Evolutionary conservation across 352 stramenopile genomes (phyloP).

Genomic region (Discostella stelligera): DNA sequence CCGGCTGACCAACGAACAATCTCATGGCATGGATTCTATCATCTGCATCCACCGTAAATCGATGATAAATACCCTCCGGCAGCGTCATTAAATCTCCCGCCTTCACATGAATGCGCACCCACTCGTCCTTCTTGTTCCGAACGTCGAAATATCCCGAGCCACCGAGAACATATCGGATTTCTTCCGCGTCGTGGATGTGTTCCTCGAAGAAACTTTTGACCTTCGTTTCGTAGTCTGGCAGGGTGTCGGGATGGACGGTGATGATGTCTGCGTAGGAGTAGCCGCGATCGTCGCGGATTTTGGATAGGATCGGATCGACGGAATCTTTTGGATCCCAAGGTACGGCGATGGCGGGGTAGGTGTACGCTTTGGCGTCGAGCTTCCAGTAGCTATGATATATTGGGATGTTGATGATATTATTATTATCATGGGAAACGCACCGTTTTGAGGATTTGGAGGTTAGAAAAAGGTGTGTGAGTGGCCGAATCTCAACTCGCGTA

Average conservation of each 20-base stretch:
- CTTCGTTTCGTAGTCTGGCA: slow-evolving; percentile 67
- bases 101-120: slow-evolving; percentile 78
- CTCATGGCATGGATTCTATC: slow-evolving; percentile 80
- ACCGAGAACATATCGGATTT: slow-evolving; percentile 80
- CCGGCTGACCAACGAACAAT: slow-evolving; percentile 75
- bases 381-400: slow-evolving; percentile 65
- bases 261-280: slow-evolving; percentile 82
- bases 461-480: background rate
- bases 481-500: background rate
- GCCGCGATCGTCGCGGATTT: slow-evolving; percentile 68
- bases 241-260: slow-evolving; percentile 72
- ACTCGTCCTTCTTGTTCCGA: slow-evolving; percentile 70
- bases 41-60: slow-evolving; percentile 74
- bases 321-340: slow-evolving; percentile 75
- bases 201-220: slow-evolving; percentile 81
- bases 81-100: slow-evolving; percentile 79
- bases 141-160: slow-evolving; percentile 81
- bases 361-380: slow-evolving; percentile 67
- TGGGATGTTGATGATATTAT: too few relatives aligned
- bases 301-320: slow-evolving; percentile 61
- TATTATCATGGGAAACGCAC: background rate
- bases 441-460: background rate
- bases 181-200: slow-evolving; percentile 82
- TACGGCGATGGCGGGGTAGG: slow-evolving; percentile 70
- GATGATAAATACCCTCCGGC: slow-evolving; percentile 71